Percentiles rank a stretch among this genome's conserved stretches.
Evolutionary conservation across 495 filamentous ascomycete species (phyloP).

Genomic region (Parmelia sp.): DNA sequence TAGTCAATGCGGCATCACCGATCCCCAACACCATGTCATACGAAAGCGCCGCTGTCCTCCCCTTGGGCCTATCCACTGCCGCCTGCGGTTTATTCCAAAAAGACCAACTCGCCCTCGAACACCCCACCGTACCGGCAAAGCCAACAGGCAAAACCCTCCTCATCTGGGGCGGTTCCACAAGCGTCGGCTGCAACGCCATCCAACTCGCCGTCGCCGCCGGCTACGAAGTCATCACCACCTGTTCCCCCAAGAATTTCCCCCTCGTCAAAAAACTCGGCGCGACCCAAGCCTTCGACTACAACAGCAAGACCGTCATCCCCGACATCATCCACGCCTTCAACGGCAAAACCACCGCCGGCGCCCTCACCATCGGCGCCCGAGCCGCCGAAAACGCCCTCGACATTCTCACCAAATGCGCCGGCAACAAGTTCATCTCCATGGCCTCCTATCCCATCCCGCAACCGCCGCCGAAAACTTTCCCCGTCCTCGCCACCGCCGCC

Average conservation of each 20-base stretch:
- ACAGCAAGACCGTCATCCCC: slow-evolving; percentile 30
- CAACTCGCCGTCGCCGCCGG: slow-evolving; percentile 56
- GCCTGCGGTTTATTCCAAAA: slow-evolving; percentile 44
- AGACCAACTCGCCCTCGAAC: slow-evolving; percentile 34
- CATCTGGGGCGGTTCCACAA: slow-evolving; percentile 55
- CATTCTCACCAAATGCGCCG: slow-evolving; percentile 14
- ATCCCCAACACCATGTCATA: slow-evolving; percentile 46
- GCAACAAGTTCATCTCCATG: slow-evolving; percentile 19
- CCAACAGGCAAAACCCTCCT: slow-evolving; percentile 41
- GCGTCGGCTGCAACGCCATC: slow-evolving; percentile 54
- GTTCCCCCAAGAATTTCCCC: slow-evolving; percentile 47
- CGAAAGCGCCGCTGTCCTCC: slow-evolving; percentile 44
- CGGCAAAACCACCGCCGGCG: slow-evolving; percentile 20
- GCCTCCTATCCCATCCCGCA: slow-evolving; percentile 1
- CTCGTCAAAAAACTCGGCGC: slow-evolving; percentile 50
- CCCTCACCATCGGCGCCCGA: slow-evolving; percentile 9
- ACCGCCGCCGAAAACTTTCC: slow-evolving; percentile 12
- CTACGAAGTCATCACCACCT: slow-evolving; percentile 50
- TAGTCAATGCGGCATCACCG: slow-evolving; percentile 31
- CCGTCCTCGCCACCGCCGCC: not conserved
- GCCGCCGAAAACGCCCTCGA: slow-evolving; percentile 7
- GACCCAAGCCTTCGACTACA: slow-evolving; percentile 53
- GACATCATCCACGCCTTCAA: slow-evolving; percentile 33
- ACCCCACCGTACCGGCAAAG: slow-evolving; percentile 27
- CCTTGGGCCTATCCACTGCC: slow-evolving; percentile 50